Conservation (phyloP, 768 basidiomycete species). For the Amanita subjunquillea region DNA sequence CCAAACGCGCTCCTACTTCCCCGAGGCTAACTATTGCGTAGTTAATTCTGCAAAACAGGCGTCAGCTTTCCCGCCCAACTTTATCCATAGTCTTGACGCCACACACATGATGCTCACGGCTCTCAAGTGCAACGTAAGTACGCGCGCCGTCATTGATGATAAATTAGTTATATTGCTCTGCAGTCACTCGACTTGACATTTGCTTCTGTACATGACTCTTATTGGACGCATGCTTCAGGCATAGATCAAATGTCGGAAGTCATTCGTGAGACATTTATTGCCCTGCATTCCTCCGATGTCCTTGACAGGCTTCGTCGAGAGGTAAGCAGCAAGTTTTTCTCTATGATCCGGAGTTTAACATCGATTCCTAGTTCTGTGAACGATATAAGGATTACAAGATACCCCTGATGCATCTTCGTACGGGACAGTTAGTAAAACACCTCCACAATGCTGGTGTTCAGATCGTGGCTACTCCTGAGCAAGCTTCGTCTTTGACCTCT, state of each 20-base stretch:
- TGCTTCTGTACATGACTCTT: constrained; percentile 97
- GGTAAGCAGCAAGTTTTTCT: constrained; percentile 30
- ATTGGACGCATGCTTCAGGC: constrained; percentile 91
- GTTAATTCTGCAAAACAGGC: constrained; percentile 86
- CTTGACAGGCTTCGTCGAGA: constrained; percentile 63
- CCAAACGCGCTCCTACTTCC: background rate
- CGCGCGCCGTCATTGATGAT: background rate
- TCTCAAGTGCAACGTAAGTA: constrained; percentile 70
- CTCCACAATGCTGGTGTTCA: constrained; percentile 35
- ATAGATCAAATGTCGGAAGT: constrained; percentile 84
- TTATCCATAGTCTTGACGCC: constrained; percentile 94
- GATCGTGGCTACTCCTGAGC: constrained; percentile 29
- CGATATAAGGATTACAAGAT: constrained; percentile 70
- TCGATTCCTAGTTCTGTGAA: constrained; percentile 45
- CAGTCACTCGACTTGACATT: constrained; percentile 73
- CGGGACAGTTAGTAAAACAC: constrained; percentile 23
- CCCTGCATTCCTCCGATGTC: constrained; percentile 82
- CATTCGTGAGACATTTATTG: constrained; percentile 91
- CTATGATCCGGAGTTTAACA: background rate
- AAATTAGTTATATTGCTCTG: constrained; percentile 1
- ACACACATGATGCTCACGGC: constrained; percentile 99
- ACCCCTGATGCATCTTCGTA: constrained; percentile 40
- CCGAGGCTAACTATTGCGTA: constrained; percentile 12
- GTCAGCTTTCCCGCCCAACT: constrained; percentile 97
- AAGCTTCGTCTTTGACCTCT: constrained; percentile 21